Conservation (phyloP, 805 yeast species). For the Yarrowia deformans region DNA sequence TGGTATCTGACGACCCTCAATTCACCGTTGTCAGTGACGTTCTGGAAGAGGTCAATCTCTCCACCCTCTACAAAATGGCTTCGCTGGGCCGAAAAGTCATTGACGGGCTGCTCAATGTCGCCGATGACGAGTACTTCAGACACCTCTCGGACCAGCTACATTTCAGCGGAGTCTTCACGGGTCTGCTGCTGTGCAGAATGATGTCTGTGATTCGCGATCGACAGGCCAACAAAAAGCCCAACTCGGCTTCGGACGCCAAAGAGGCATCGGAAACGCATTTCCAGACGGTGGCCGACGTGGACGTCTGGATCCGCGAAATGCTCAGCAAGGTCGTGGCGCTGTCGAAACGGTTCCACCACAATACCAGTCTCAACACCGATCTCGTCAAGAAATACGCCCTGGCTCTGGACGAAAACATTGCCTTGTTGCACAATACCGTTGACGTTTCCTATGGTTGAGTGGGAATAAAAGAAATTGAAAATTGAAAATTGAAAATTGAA, state of each 20-base stretch:
- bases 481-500: too few species aligned
- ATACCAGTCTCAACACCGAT: constrained; percentile 16
- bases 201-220: constrained; percentile 30
- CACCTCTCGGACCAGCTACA: constrained; percentile 76
- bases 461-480: too few species aligned
- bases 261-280: constrained; percentile 36
- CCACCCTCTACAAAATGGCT: constrained; percentile 44
- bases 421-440: background rate
- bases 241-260: constrained; percentile 11
- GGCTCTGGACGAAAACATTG: constrained; percentile 19
- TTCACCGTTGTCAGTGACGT: constrained; percentile 26
- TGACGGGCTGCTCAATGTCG: constrained; percentile 53
- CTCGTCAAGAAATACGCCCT: constrained; percentile 25
- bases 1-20: constrained; percentile 21
- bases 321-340: constrained; percentile 24
- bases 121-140: constrained; percentile 65
- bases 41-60: constrained; percentile 49
- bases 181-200: constrained; percentile 43
- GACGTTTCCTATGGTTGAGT: background rate
- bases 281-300: constrained; percentile 26
- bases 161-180: constrained; percentile 50
- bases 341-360: constrained; percentile 22
- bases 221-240: constrained; percentile 18
- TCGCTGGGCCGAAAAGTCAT: constrained; percentile 50
- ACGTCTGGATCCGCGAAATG: constrained; percentile 33